Base-by-base conservation (phyloP, 257 asterid genomes). In the Catharanthus roseus region DNA sequence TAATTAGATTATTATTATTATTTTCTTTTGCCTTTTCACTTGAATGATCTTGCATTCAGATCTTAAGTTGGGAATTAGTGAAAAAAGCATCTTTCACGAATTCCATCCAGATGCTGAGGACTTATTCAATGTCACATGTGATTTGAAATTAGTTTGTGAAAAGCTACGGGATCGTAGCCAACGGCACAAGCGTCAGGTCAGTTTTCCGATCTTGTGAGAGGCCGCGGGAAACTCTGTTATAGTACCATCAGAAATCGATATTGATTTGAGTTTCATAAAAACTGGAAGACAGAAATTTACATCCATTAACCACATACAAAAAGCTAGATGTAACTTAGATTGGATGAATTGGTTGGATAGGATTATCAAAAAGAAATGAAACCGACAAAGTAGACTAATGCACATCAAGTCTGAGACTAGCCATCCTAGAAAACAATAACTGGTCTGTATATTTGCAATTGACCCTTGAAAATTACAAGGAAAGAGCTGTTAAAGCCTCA, bases 81-180 rank as follows among this genome's bases (percentile, higher is more conserved):
- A 93, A 79, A 91, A 86, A 82, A 87, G 93, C 86, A 85, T 93
- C 76, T 93, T 91, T 83, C 99, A 89, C 74, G 99, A 91, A 82
- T 93, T 91, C 82, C 99, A 93, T 82, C 97, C 95, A 58, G 99
- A 93, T 81, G 99, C 97, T 4, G 99, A 93, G 88, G 96, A 86
- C 88, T 82, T 91, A 84, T 93, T 93, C 89, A 93, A 93, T 33
- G 97, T 93, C 67, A 93, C 97, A 18, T 93, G 99, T 77, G 99
- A 93, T 83, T 81, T 93, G 80, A 93, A 93, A 77, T 82, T 91
- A 57, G 96, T 93, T 53, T 91, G 96, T 76, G 96, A 86, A 77
- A 91, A 85, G 85, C 80, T 93, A 77, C 77, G 82, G 76, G 96
- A 93, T 84, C 91, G 95, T 75, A 88, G 81, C 77, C 95, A 86